phyloP scores from a whole-genome alignment of 495 filamentous ascomycete genomes.

The Evernia prunastri region DNA sequence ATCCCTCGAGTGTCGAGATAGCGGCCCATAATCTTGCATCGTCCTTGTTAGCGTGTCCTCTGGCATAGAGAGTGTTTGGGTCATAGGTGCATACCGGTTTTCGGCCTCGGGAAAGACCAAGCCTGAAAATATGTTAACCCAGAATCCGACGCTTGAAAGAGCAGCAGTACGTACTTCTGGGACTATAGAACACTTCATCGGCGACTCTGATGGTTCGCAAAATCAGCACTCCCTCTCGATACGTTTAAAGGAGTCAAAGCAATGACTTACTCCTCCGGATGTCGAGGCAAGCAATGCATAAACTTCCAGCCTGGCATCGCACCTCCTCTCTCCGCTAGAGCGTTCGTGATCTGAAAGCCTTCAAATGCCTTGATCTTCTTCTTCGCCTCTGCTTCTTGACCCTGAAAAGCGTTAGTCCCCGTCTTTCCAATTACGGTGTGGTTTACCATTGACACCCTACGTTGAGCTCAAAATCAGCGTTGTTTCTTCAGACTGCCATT shows the following conservation, averaged over 20 bases:
- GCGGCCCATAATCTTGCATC: conserved; percentile 62
- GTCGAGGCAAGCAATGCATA: conserved; percentile 97
- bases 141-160: not conserved
- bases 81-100: conserved; percentile 49
- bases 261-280: conserved; percentile 61
- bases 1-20: conserved; percentile 76
- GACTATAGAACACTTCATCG: conserved; percentile 87
- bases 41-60: not conserved
- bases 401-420: conserved; percentile 36
- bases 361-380: conserved; percentile 73
- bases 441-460: conserved; percentile 6
- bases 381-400: conserved; percentile 77
- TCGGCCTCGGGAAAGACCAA: conserved; percentile 92
- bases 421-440: not conserved
- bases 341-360: conserved; percentile 82
- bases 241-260: not conserved
- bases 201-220: conserved; percentile 43
- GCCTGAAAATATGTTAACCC: not conserved
- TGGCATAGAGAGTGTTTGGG: not conserved
- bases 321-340: conserved; percentile 74
- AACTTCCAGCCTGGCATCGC: conserved; percentile 91
- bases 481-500: not conserved
- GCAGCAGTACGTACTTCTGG: conserved; percentile 42
- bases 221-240: not conserved
- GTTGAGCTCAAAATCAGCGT: not conserved